Evolutionary conservation across 495 filamentous ascomycete genomes (phyloP).

Genomic region (Letharia lupina): DNA sequence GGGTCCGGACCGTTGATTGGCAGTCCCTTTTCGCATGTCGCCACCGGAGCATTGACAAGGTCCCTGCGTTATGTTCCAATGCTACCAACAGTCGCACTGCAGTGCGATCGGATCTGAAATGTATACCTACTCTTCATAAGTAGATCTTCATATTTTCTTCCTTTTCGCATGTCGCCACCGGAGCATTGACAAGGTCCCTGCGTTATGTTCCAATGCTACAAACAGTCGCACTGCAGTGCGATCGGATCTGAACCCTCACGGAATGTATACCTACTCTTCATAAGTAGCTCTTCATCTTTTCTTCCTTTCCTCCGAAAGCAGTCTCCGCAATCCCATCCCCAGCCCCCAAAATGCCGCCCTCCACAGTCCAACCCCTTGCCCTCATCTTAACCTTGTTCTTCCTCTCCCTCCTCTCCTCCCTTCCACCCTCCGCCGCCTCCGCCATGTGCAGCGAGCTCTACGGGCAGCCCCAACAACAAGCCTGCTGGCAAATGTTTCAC

Average conservation of each 20-base stretch:
- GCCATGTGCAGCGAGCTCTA: constrained; percentile 1
- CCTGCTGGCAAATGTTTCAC: neutral
- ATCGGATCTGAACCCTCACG: neutral
- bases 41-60: neutral
- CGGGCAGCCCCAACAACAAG: neutral
- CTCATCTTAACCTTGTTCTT: neutral
- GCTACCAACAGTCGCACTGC: neutral
- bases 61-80: neutral
- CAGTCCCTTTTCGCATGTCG: neutral
- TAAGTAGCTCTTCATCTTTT: accelerated
- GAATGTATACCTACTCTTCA: neutral
- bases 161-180: neutral
- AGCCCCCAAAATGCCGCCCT: neutral
- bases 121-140: neutral
- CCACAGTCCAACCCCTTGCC: neutral
- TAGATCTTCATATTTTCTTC: accelerated
- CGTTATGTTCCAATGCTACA: neutral
- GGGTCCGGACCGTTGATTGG: neutral
- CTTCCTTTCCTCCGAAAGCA: neutral
- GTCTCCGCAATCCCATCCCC: neutral
- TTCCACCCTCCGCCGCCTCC: neutral
- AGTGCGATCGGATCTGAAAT: neutral
- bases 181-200: neutral
- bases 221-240: neutral
- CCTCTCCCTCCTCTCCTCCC: neutral